phyloP scores from a whole-genome alignment of 2,329 filamentous ascomycete genomes.

The Neopestalotiopsis sp. region DNA sequence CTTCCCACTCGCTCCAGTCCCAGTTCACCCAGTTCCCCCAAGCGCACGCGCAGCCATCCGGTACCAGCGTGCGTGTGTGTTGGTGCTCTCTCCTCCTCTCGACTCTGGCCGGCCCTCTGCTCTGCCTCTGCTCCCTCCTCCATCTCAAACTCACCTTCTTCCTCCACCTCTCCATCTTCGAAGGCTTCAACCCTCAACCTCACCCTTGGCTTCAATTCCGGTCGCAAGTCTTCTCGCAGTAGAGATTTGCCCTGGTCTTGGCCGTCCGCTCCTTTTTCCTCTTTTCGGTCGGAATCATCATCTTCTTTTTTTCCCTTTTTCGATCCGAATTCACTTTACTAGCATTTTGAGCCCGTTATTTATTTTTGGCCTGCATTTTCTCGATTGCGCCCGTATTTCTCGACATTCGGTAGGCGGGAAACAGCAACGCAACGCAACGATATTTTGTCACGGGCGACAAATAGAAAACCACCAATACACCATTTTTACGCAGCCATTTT shows the following conservation, averaged over 20 bases:
- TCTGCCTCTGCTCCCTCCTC: neutral
- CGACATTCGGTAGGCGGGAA: conserved; percentile 22
- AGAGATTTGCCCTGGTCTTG: conserved; percentile 61
- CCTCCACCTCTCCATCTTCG: conserved; percentile 25
- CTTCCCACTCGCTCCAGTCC: neutral
- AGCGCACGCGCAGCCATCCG: neutral
- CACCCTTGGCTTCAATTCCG: conserved; percentile 59
- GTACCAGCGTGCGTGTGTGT: neutral
- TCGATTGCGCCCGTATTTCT: conserved; percentile 30
- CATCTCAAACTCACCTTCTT: neutral
- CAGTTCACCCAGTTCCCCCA: neutral
- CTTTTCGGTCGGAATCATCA: conserved; percentile 3
- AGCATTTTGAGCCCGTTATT: conserved; percentile 22
- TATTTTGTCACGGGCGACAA: neutral
- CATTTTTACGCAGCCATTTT: neutral
- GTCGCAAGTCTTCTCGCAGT: conserved; percentile 50
- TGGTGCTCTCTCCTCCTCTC: conserved; percentile 17
- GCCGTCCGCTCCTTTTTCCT: conserved; percentile 61
- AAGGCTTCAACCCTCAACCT: conserved; percentile 26
- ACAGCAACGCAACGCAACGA: conserved; percentile 12
- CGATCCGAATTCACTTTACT: conserved; percentile 3
- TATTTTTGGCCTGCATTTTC: conserved; percentile 21
- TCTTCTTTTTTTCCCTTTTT: conserved; percentile 23
- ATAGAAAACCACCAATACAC: neutral
- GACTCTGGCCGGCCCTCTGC: conserved; percentile 27